Percentiles rank a stretch among this genome's conserved stretches.
Conservation (phyloP, 2,329 filamentous ascomycete genomes). For the Lecanosticta acicola region DNA sequence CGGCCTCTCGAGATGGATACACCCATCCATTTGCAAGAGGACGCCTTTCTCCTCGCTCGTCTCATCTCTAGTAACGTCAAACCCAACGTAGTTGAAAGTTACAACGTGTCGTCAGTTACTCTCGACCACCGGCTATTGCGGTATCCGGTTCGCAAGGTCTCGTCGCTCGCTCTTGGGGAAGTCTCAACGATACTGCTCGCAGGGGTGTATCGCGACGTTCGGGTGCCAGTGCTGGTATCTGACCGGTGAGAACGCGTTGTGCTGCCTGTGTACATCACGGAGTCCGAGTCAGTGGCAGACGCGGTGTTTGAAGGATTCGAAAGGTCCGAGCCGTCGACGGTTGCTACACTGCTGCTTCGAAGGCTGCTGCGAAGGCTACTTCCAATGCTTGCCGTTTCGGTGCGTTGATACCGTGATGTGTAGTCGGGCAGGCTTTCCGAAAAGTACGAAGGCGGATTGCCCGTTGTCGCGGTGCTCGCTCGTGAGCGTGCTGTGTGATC, state of each 20-base stretch:
- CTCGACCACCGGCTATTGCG: neutral
- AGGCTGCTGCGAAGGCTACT: constrained; percentile 11
- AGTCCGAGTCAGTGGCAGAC: constrained; percentile 1
- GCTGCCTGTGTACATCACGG: constrained; percentile 10
- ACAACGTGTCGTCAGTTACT: neutral
- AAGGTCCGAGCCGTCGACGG: neutral
- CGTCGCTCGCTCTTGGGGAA: constrained; percentile 36
- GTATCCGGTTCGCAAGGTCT: constrained; percentile 32
- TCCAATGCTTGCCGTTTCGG: constrained; percentile 25
- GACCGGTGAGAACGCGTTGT: constrained; percentile 12
- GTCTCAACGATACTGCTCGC: constrained; percentile 40
- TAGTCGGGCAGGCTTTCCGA: constrained; percentile 43
- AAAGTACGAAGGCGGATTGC: constrained; percentile 28
- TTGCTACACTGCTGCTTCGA: constrained; percentile 6
- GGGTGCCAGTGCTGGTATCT: constrained; percentile 17
- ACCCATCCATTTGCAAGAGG: neutral
- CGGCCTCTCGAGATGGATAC: too few relatives aligned
- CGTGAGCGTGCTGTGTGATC: constrained; percentile 29
- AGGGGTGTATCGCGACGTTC: constrained; percentile 29
- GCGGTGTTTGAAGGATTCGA: constrained; percentile 8
- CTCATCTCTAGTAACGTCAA: too few relatives aligned
- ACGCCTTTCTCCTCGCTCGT: too few relatives aligned
- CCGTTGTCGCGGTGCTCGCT: constrained; percentile 28
- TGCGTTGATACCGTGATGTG: constrained; percentile 33
- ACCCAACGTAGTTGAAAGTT: too few relatives aligned